Base-by-base conservation (phyloP, 352 stramenopile species). In the Globisporangium solare region DNA sequence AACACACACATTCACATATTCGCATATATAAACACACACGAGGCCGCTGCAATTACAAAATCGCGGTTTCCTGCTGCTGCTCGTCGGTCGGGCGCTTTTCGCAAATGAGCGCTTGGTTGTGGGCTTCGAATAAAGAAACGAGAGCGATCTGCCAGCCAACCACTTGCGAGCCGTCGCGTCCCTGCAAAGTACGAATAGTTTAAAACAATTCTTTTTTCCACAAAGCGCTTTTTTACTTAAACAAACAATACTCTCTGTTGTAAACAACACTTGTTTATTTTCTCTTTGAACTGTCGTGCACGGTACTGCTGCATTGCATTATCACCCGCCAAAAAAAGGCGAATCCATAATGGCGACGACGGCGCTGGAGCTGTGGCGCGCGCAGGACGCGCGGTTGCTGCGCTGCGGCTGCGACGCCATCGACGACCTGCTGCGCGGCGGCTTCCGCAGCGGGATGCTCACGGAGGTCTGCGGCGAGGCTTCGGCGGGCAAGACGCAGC, bases 391-490 rank as follows among this genome's bases (percentile, higher is more conserved):
- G 5, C 50, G 54, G 2, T 65, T 71, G 45, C 47, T 94, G 22
- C 54, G 64, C 24, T 84, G 68, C n/a, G 84, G 84, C 17, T 92
- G 80, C 31, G 55, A 68, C 14, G 52, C 70, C 0, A 74, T 94
- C 8, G 84, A 94, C 46, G 37, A 52, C 0, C 47, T 90, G 14
- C 56, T 94, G 0, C 41, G 60, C 2, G 84, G 84, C 8, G 84
- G 84, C 12, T 89, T 94, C 43, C 79, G 77, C 11, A 77, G 62
- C 15, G 82, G 82, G 2, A 56, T 92, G 6, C 21, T 94, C 35
- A 86, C 80, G 2, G 84, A 94, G 58, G 63, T 94, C 18, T 89
- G 78, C 58, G 84, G 84, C 40, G 76, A 86, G 54, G 82, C 84
- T 24, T 84, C 74, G 0, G 80, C 79, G 0, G 84, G 84, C 47